Evolutionary conservation across 352 stramenopile species (phyloP).

Genomic region (Pythium brassicae): DNA sequence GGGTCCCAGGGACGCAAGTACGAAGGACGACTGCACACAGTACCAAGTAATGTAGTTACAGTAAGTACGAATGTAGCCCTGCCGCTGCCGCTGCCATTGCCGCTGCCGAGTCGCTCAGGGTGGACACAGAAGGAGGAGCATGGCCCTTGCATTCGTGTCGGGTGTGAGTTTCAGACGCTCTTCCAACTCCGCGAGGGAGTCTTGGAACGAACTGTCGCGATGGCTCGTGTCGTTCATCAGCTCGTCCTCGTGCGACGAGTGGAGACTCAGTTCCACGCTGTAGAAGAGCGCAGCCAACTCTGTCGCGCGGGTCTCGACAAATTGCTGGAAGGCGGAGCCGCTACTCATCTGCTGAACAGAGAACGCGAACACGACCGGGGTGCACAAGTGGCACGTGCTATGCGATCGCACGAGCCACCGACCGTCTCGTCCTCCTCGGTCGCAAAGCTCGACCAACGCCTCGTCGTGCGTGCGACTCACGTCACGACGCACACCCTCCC

Average conservation of each 20-base stretch:
- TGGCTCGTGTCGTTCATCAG: not conserved
- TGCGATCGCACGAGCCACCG: not conserved
- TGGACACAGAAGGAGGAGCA: not conserved
- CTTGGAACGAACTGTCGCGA: not conserved
- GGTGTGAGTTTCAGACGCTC: not conserved
- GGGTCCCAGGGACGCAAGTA: no score
- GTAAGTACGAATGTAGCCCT: no score
- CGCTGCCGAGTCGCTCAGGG: no score
- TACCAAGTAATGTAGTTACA: no score
- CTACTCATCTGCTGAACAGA: not conserved
- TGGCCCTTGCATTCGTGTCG: no score
- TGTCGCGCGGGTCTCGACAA: not conserved
- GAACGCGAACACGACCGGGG: constrained; percentile 1
- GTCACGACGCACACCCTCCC: no score
- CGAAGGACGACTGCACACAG: not conserved
- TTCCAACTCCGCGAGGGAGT: no score
- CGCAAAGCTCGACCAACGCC: no score
- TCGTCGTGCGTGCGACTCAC: not conserved
- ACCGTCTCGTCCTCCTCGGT: no score
- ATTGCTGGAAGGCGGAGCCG: not conserved
- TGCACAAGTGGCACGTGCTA: constrained; percentile 8
- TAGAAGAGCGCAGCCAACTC: not conserved
- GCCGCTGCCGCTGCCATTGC: no score
- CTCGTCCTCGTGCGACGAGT: constrained; percentile 5
- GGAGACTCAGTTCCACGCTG: constrained; percentile 4